Conservation (phyloP, 2,329 filamentous ascomycete genomes). For the Microsporum ferrugineum region DNA sequence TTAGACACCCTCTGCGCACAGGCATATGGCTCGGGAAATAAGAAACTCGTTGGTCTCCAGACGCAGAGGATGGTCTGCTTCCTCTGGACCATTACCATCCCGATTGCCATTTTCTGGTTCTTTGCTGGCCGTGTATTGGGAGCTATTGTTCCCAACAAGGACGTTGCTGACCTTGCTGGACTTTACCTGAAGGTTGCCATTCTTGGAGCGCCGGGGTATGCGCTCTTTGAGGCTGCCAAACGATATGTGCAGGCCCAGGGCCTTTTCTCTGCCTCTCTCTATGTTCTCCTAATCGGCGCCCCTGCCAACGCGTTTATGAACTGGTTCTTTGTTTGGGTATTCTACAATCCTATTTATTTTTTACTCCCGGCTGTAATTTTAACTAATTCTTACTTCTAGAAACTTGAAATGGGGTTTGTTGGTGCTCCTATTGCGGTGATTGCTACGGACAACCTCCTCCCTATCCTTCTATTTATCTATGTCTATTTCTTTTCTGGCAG, state of each 20-base stretch:
- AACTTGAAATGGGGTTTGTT: conserved; percentile 55
- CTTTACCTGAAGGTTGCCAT: conserved; percentile 61
- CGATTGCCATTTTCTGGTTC: conserved; percentile 61
- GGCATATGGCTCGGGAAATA: conserved; percentile 84
- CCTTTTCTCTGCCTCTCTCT: conserved; percentile 70
- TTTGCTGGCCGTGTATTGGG: conserved; percentile 55
- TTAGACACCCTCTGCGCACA: conserved; percentile 89
- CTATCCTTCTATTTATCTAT: conserved; percentile 60
- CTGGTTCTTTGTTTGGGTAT: conserved; percentile 66
- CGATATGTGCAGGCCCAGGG: conserved; percentile 83
- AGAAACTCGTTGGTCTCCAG: conserved; percentile 75
- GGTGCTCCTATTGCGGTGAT: conserved; percentile 70
- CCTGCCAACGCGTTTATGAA: conserved; percentile 73
- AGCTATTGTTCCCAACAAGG: conserved; percentile 56
- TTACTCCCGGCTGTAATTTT: neutral
- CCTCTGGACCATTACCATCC: conserved; percentile 58
- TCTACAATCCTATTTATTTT: conserved; percentile 13
- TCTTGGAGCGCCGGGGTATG: conserved; percentile 62
- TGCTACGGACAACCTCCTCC: conserved; percentile 64
- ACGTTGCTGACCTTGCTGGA: conserved; percentile 60
- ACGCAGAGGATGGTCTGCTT: conserved; percentile 73
- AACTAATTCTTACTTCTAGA: conserved; percentile 21
- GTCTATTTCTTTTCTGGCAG: conserved; percentile 59
- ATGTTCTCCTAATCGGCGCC: conserved; percentile 70
- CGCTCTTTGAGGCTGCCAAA: conserved; percentile 66